Evolutionary conservation across 2,329 filamentous ascomycete species (phyloP).

Genomic region (Neopestalotiopsis sp.): DNA sequence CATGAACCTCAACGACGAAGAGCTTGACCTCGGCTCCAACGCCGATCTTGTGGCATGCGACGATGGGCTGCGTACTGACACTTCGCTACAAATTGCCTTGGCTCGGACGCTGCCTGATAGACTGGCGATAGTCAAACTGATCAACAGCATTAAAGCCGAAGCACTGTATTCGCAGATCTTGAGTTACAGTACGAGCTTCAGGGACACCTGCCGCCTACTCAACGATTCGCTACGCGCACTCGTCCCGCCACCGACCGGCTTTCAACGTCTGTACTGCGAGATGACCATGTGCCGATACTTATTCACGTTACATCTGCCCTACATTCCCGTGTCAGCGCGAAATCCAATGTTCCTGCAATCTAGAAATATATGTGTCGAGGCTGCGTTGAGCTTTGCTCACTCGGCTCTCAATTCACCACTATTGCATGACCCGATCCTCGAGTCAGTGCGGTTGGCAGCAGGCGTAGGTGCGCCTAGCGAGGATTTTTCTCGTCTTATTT

Average conservation of each 20-base stretch:
- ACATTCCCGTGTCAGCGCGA: conserved; percentile 42
- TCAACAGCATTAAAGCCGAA: conserved; percentile 44
- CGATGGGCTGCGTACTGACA: conserved; percentile 43
- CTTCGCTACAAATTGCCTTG: conserved; percentile 46
- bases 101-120: conserved; percentile 46
- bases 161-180: conserved; percentile 48
- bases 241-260: conserved; percentile 24
- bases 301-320: conserved; percentile 58
- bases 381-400: conserved; percentile 46
- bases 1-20: conserved; percentile 54
- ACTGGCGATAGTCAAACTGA: conserved; percentile 42
- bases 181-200: conserved; percentile 44
- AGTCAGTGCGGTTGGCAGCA: not conserved
- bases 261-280: conserved; percentile 49
- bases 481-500: not conserved
- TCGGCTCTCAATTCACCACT: not conserved
- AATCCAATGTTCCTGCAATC: conserved; percentile 52
- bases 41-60: conserved; percentile 25
- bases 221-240: conserved; percentile 10
- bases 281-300: conserved; percentile 58
- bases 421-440: not conserved
- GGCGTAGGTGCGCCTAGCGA: not conserved
- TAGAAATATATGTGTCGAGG: conserved; percentile 50
- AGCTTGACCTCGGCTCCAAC: conserved; percentile 37
- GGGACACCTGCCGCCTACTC: conserved; percentile 33